These are phyloP conservation scores for Colletotrichum sidae DNA, from an alignment of 2,329 filamentous ascomycete genomes.

Conservation along the genomic window DNA sequence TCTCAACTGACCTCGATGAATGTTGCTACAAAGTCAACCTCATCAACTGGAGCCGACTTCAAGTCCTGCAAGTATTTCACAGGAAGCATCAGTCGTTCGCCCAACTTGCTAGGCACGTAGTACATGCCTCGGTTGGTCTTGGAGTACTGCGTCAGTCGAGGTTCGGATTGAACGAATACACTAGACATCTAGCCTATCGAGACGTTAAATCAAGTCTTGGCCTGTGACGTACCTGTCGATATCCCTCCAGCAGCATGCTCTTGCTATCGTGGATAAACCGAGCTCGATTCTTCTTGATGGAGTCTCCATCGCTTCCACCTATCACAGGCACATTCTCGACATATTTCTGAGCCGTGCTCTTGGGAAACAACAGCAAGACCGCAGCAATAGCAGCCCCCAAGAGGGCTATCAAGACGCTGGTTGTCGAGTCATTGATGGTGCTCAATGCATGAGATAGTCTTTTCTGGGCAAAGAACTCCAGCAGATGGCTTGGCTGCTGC, in stretches of 20 bases:
- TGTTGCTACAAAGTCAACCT: slow-evolving; percentile 44
- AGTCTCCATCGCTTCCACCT: background rate
- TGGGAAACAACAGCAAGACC: background rate
- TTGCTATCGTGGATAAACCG: slow-evolving; percentile 3
- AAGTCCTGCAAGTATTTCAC: slow-evolving; percentile 43
- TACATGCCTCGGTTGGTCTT: slow-evolving; percentile 3
- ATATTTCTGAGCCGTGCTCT: background rate
- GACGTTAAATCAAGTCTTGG: no score
- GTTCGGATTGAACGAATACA: no score
- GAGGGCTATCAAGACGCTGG: background rate
- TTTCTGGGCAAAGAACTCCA: background rate
- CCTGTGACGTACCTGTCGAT: background rate
- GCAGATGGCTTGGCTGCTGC: background rate
- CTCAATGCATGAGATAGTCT: background rate
- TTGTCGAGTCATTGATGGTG: background rate
- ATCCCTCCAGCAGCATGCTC: slow-evolving; percentile 1
- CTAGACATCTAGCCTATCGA: no score
- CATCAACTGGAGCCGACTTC: slow-evolving; percentile 41
- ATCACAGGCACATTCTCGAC: background rate
- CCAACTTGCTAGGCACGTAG: slow-evolving; percentile 44
- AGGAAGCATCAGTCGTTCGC: slow-evolving; percentile 45
- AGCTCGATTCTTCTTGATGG: slow-evolving; percentile 1
- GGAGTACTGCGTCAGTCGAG: no score
- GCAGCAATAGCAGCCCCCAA: background rate
- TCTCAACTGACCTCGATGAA: slow-evolving; percentile 38